Base-by-base conservation (phyloP, 805 yeast genomes). In the Candida insectorum region DNA sequence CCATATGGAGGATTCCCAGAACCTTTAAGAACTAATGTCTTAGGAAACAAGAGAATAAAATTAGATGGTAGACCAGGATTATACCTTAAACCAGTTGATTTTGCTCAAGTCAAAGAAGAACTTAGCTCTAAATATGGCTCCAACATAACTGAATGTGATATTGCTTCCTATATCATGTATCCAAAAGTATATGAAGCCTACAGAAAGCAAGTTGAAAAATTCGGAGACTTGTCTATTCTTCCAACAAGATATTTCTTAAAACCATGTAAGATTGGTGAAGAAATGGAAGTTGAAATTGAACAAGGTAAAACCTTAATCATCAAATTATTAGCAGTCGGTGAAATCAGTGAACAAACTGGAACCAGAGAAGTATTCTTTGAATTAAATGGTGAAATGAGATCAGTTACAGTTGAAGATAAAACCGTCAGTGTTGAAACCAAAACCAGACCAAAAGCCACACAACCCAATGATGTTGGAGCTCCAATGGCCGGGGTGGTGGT, bases 1-100 rank as follows among this genome's bases (percentile, higher is more conserved):
- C 99, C 99, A 55, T 87, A 86, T 59, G 99, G 98, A 48, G 99
- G 99, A 6, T 93, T 93, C 95, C 98, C 99, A 40, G 99, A 93
- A 69, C 98, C 99, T 24, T 73, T 93, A 64, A 81, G 99, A 69
- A 74, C 96, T 24, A 86, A 89, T 61, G 76, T 93, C 43, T 78
- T 93, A 55, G 79, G 80, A 53, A 94, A 89, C 60, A 88, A 88
- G 81, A 84, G 98, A 70, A 80, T 85, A 67, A 87, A 87, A 67
- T 77, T 93, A 64, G 77, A 79, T 42, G 68, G 72, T 48, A 81
- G 99, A 67, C 98, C 99, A 27, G 99, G 99, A 44, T 77, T 91
- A 58, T 79, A 79, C 52, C 71, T 93, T 58, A 75, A 79, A 36
- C 97, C 99, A 47, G 72, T 88, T 52, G 86, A 93, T 60, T 71